Base-by-base conservation (phyloP, 176 grass and related monocot species). In the Paspalum notatum region DNA sequence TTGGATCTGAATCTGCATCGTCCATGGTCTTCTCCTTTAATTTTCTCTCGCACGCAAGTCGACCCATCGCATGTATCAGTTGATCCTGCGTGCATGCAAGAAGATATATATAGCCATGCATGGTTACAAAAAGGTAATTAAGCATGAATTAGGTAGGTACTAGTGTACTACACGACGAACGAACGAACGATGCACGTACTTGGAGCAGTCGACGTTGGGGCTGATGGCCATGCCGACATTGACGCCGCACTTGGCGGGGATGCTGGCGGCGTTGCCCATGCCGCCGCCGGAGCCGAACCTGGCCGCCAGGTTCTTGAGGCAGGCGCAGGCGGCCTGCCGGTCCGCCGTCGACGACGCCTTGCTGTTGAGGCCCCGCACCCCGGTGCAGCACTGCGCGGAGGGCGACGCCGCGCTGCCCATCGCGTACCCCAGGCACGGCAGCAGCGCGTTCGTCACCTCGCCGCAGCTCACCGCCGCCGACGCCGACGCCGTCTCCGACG, bases 381-480 rank as follows among this genome's bases (percentile, higher is more conserved):
- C 83, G 74, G 1, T 72, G 78, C 90, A 91, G 78, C 92, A 94
- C 42, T 58, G 7, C 11, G 12, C 20, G 10, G 83, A 68, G 0
- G 89, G 76, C 0, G 79, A 4, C 6, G 77, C 0, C 11, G 45
- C 12, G 11, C 49, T 66, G 5, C 57, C 68, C 49, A 46, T 85
- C 39, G 72, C 75, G 55, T 94, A 94, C 16, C 53, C 16, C 15
- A 87, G 17, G 77, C 89, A 94, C 26, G 89, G 87, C 59, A 73
- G 22, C 26, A 91, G 41, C 2, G 76, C 9, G 13, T 80, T 83
- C 3, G 83, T 66, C 76, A 94, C 89, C 7, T 94, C 52, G 2
- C 71, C 7, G 72, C 89, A 70, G 67, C 67, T 70, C 67, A 70
- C 67, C 67, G 67, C 67, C 44, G 67, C 67, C 7, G 67, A 48